phyloP scores from a whole-genome alignment of 2,329 filamentous ascomycete genomes.

The Colletotrichum lindemuthianum region DNA sequence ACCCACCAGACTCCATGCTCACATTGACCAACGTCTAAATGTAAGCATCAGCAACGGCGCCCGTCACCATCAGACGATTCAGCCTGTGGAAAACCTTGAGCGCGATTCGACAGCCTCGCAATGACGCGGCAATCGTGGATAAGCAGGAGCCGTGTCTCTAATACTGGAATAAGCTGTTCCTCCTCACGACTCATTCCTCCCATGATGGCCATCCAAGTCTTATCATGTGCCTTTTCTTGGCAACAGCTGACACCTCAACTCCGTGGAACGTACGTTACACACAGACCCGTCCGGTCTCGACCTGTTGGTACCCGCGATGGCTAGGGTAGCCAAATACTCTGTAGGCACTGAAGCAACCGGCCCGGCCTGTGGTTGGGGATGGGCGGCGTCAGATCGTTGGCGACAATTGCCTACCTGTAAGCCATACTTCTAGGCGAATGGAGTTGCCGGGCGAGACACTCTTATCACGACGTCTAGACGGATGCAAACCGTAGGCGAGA shows the following conservation, averaged over 20 bases:
- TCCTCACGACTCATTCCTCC: slow-evolving; percentile 13
- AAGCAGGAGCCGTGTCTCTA: slow-evolving; percentile 13
- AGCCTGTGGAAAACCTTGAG: slow-evolving; percentile 3
- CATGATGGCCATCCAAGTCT: neutral
- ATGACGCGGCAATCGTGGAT: slow-evolving; percentile 23
- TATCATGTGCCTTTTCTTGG: slow-evolving; percentile 2
- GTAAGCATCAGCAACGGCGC: neutral
- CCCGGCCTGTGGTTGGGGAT: too few relatives aligned
- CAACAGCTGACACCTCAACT: slow-evolving; percentile 13
- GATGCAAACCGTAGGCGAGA: neutral
- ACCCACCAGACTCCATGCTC: too few relatives aligned
- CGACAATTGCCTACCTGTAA: too few relatives aligned
- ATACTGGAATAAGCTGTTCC: slow-evolving; percentile 4
- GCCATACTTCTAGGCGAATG: too few relatives aligned
- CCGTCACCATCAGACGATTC: slow-evolving; percentile 9
- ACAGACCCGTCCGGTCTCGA: slow-evolving; percentile 5
- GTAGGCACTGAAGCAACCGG: too few relatives aligned
- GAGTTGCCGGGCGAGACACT: too few relatives aligned
- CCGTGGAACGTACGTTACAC: neutral
- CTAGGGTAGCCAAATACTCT: too few relatives aligned
- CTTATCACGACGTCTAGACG: neutral
- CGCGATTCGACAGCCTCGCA: slow-evolving; percentile 4
- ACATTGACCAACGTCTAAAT: too few relatives aligned
- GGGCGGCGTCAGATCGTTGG: too few relatives aligned
- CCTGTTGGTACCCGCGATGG: too few relatives aligned